Base-by-base conservation (phyloP, 371 early-diverging fungal genomes). In the Choanephora cucurbitarum region DNA sequence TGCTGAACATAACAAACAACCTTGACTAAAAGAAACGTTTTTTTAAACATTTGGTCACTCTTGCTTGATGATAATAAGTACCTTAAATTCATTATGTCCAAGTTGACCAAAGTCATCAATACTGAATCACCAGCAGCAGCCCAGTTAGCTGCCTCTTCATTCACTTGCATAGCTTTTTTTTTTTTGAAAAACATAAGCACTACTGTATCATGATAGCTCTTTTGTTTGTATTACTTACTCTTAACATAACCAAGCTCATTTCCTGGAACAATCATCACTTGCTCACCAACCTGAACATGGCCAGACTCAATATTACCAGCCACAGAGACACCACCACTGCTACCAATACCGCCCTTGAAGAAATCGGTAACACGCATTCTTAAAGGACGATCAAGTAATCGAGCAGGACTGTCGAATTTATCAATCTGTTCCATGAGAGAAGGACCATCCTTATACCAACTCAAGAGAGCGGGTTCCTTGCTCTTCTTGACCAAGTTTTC, bases 61-160 rank as follows among this genome's bases (percentile, higher is more conserved):
- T n/a, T n/a, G n/a, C n/a, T n/a, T n/a, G n/a, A n/a, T n/a, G 28
- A 5, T 28, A 43, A 17, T 40, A 50, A 44, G n/a, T 80, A 88
- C 91, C 81, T 85, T 24, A 94, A 51, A 54, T 91, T 89, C 62
- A 86, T 72, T 17, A 91, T 85, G 62, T 97, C 97, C 11, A 93
- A 58, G 15, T 90, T 91, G 28, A 81, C 62, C 22, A 97, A 67
- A 2, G 88, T 85, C 68, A 95, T 72, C 15, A 88, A 62, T 0
- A 93, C 89, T n/a, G 86, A 85, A 68, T 96, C 98, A 28, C 98
- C 97, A 5, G 95, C 95, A 3, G 83, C 96, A 8, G 94, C 97
- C 93, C 94, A 96, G 45, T 83, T 81, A 7, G 83, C 77, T 0
- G 83, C 54, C 48, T 86, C 86, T 45, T 89, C 86, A 48, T 84